Base-by-base conservation (phyloP, 192 early-diverging fungal genomes). In the Spizellomyces punctatus region DNA sequence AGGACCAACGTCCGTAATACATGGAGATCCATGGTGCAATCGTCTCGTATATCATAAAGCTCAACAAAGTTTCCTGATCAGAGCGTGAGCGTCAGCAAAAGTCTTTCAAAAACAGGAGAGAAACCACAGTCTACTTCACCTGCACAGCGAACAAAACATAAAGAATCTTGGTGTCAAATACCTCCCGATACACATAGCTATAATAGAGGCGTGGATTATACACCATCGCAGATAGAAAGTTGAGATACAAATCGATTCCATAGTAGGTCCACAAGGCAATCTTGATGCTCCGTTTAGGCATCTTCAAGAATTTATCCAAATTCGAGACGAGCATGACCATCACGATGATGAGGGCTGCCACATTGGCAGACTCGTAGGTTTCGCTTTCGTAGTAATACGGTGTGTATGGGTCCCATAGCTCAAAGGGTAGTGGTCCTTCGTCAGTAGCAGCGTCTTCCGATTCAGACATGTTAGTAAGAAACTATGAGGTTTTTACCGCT, bases 11-110 rank as follows among this genome's bases (percentile, higher is more conserved):
- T 16, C 54, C 54, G 54, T 55, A 55, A 19, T 19, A 19, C 54
- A 55, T 55, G 16, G 16, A n/a, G 19, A 55, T 16, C 54, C 54
- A 55, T 16, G 54, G 54, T n/a, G 54, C 0, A 55, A 55, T 55
- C 54, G 54, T 55, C 3, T 55, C 54, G 3, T 55, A 55, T 16
- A 55, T 16, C 54, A 55, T 55, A 19, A 55, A 55, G 19, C 54
- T 55, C 54, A 55, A 55, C 54, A 55, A 19, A 2, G 54, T 55
- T 55, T 55, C 16, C 54, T 55, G 54, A 55, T 55, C 16, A 19
- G 54, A 19, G 19, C 19, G 54, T 19, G 3, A 55, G 19, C 19
- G 16, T 36, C 27, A 36, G 27, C 27, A 36, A 36, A 36, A 36
- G 27, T 36, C 27, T 2, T 2, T 36, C 27, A 36, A 36, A 36